Base-by-base conservation (phyloP, 139 green algal genomes). In the Micractinium conductrix region DNA sequence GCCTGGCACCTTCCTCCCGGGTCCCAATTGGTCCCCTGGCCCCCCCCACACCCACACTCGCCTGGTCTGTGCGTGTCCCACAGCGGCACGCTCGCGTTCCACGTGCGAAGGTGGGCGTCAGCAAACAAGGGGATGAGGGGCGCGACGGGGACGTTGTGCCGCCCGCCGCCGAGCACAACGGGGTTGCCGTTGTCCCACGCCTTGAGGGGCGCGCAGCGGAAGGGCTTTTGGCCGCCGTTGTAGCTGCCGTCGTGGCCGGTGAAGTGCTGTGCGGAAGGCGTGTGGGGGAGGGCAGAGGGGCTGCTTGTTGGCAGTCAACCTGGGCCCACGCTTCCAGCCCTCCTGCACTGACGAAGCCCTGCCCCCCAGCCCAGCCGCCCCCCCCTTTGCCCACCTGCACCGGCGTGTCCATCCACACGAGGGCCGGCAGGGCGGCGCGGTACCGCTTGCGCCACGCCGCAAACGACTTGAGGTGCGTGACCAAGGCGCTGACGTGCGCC, bases 371-470 rank as follows among this genome's bases (percentile, higher is more conserved):
- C 28, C 62, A 38, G 62, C 62, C 28, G 4, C 62, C 6, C 7
- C 63, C 8, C 7, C 63, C 5, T 21, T 7, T 37, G 19, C 69
- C 12, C 28, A 58, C 75, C 75, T 81, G 75, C 28, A 82, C 76
- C 0, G 83, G 75, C 16, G 38, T 74, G 68, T 83, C 73, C 83
- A 87, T 87, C 83, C 83, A 87, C 4, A 87, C 33, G 9, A 87
- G 26, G 62, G 43, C 43, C n/a, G 83, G 83, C 75, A 87, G 65
- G 48, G 22, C 28, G 9, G 7, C 38, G 1, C 21, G 21, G 30
- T 82, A 30, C 26, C n/a, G 81, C 43, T 58, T 48, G 73, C 40
- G 63, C 50, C 40, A 75, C 43, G 30, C 44, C 33, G 63, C 43
- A 37, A 72, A 50, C 3, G 55, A 33, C 10, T n/a, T 21, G 33